phyloP scores from a whole-genome alignment of 495 filamentous ascomycete genomes.

The Hypoxylon rickii region DNA sequence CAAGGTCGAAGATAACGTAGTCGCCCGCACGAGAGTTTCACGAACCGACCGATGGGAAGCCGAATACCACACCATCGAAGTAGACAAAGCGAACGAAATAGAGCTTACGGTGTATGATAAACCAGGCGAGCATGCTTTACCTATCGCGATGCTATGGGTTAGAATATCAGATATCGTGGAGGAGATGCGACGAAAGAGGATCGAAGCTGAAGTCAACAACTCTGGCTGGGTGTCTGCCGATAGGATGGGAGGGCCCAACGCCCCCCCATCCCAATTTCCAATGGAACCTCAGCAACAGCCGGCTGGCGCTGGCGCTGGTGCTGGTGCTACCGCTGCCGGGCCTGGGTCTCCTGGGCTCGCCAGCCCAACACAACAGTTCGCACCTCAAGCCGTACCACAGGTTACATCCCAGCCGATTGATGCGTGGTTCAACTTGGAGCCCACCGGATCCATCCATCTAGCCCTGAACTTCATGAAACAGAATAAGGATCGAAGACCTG shows the following conservation, averaged over 20 bases:
- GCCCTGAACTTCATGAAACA: constrained; percentile 84
- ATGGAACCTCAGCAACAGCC: constrained; percentile 53
- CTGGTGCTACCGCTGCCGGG: constrained; percentile 24
- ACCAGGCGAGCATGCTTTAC: constrained; percentile 81
- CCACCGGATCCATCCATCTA: constrained; percentile 76
- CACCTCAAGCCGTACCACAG: constrained; percentile 39
- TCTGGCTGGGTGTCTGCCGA: constrained; percentile 97
- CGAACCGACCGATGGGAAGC: constrained; percentile 88
- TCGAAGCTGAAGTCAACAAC: constrained; percentile 88
- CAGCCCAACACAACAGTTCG: constrained; percentile 23
- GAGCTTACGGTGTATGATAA: constrained; percentile 98
- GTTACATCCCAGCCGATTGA: constrained; percentile 75
- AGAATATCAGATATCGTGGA: constrained; percentile 96
- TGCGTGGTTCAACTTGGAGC: constrained; percentile 96
- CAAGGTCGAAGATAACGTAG: constrained; percentile 92
- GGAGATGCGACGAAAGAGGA: constrained; percentile 95
- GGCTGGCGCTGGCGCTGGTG: no score
- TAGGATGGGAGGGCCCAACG: constrained; percentile 67
- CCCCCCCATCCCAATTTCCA: constrained; percentile 56
- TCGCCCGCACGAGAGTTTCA: constrained; percentile 85
- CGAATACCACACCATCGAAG: constrained; percentile 85
- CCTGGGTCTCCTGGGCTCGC: constrained; percentile 37
- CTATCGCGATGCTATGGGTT: constrained; percentile 95
- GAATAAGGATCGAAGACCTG: constrained; percentile 60
- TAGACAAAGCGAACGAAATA: constrained; percentile 98